Percentiles rank a stretch among this genome's conserved stretches.
Conservation (phyloP, 2,329 filamentous ascomycete genomes). For the Geosmithia flava region DNA sequence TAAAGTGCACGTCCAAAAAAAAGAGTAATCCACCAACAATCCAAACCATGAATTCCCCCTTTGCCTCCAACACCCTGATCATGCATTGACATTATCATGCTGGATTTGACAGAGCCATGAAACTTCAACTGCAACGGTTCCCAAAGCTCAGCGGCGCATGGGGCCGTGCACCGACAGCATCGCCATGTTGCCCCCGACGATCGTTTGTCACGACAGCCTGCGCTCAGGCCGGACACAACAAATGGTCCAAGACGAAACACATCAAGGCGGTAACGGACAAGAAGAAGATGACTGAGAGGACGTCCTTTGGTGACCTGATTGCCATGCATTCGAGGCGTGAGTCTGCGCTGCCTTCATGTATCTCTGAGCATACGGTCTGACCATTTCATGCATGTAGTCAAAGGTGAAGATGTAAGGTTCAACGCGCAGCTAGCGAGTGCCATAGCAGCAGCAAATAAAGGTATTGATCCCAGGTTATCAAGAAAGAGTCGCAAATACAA, state of each 20-base stretch:
- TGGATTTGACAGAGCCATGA: neutral
- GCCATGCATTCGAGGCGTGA: conserved; percentile 62
- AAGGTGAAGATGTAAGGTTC: conserved; percentile 57
- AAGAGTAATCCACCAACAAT: too few relatives aligned
- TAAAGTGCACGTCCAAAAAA: too few relatives aligned
- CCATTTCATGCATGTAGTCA: conserved; percentile 43
- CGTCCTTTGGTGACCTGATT: conserved; percentile 58
- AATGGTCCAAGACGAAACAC: conserved; percentile 94
- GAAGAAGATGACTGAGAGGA: conserved; percentile 62
- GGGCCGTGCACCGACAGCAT: neutral
- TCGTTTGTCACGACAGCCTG: conserved; percentile 29
- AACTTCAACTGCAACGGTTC: neutral
- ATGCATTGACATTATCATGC: neutral
- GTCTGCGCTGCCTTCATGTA: conserved; percentile 7
- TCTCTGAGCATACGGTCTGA: neutral
- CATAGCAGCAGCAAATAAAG: conserved; percentile 69
- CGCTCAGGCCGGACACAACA: conserved; percentile 62
- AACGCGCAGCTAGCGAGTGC: conserved; percentile 68
- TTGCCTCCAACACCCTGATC: too few relatives aligned
- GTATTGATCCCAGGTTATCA: conserved; percentile 19
- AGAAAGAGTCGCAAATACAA: neutral
- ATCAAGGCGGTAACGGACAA: conserved; percentile 82
- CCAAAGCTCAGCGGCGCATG: neutral
- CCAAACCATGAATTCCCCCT: too few relatives aligned
- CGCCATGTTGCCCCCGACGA: neutral